Evolutionary conservation across 306 rosid genomes (phyloP).

Genomic region (Morella rubra): DNA sequence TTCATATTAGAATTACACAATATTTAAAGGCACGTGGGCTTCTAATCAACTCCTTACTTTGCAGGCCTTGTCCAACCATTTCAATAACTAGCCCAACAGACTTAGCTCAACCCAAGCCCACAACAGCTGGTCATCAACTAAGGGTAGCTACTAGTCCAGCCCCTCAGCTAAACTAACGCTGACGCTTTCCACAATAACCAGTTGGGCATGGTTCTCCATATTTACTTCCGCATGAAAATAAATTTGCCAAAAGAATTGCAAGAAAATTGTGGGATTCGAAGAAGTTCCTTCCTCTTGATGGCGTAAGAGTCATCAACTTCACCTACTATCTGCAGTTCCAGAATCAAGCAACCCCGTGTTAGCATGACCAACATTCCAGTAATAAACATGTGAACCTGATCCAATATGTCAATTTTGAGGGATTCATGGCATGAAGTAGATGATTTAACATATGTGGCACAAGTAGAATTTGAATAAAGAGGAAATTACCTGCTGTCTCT

Average conservation of each 20-base stretch:
- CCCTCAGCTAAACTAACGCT: too few species aligned
- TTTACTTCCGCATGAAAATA: not conserved
- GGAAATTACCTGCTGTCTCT: conserved; percentile 47
- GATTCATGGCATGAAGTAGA: not conserved
- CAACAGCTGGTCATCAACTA: too few species aligned
- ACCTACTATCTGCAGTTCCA: conserved; percentile 2
- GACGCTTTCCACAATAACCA: not conserved
- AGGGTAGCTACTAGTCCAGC: too few species aligned
- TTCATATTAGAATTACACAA: too few species aligned
- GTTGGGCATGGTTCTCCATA: not conserved
- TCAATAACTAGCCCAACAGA: too few species aligned
- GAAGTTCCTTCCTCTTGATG: not conserved
- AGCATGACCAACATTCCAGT: not conserved
- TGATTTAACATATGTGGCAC: not conserved
- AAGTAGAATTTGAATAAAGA: not conserved
- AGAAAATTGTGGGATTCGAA: not conserved
- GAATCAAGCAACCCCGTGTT: not conserved
- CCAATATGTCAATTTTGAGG: not conserved
- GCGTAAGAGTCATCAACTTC: not conserved
- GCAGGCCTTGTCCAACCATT: too few species aligned
- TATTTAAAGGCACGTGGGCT: too few species aligned
- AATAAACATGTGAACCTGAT: not conserved
- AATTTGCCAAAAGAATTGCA: not conserved
- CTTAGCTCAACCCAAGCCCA: too few species aligned
- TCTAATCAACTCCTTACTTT: too few species aligned